Percentiles rank a stretch among this genome's conserved stretches.
Conservation (phyloP, 2,329 filamentous ascomycete species). For the Seiridium cupressi region DNA sequence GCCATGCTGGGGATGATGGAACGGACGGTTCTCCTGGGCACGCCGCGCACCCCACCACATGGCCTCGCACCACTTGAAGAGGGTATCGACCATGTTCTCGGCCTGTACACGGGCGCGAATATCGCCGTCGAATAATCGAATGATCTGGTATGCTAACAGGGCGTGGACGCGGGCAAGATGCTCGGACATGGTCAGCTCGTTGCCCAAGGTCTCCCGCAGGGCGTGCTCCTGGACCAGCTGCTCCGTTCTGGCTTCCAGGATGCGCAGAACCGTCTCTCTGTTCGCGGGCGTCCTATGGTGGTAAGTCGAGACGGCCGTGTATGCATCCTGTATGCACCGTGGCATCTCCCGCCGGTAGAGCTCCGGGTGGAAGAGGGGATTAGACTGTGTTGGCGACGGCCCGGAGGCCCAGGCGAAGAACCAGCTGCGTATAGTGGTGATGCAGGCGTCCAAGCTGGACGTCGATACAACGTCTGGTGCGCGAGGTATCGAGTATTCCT, state of each 20-base stretch:
- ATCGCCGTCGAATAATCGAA: conserved; percentile 33
- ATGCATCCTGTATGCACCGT: conserved; percentile 23
- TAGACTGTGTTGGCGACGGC: conserved; percentile 8
- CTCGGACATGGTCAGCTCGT: conserved; percentile 12
- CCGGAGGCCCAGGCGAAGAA: conserved; percentile 21
- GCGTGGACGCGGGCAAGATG: conserved; percentile 22
- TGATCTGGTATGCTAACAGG: conserved; percentile 28
- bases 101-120: conserved; percentile 29
- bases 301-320: conserved; percentile 20
- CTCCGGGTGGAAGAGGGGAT: conserved; percentile 20
- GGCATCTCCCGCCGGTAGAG: conserved; percentile 22
- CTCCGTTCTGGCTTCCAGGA: conserved; percentile 22
- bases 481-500: background rate
- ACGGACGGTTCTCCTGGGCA: background rate
- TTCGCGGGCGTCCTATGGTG: conserved; percentile 14
- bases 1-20: background rate
- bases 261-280: conserved; percentile 13
- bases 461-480: conserved; percentile 16
- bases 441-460: conserved; percentile 14
- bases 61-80: conserved; percentile 21
- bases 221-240: conserved; percentile 21
- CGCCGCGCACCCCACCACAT: conserved; percentile 16
- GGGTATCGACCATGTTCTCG: conserved; percentile 26
- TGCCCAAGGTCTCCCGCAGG: conserved; percentile 12
- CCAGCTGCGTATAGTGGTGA: conserved; percentile 20